A percentile compares a stretch with the other conserved stretches of the same genome.
Conservation (phyloP, 148 eudicot genomes). For the Amaranthus hypochondriacus region DNA sequence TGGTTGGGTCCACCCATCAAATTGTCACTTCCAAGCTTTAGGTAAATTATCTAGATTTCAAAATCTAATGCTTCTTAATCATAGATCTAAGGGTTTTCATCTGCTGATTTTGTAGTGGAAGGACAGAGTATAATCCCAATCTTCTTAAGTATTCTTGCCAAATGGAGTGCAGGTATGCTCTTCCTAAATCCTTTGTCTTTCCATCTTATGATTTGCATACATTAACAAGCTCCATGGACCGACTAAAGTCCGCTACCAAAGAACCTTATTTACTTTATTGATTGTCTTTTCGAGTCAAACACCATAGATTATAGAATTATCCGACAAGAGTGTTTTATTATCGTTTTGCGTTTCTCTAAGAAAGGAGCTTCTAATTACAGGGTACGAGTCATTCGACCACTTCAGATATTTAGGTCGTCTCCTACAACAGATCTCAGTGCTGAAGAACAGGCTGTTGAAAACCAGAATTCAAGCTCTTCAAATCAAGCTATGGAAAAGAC, state of each 20-base stretch:
- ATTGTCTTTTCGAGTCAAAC: too few relatives aligned
- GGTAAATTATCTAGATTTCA: conserved; percentile 34
- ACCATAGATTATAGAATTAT: too few relatives aligned
- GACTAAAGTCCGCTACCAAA: not conserved
- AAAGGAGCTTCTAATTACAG: conserved; percentile 25
- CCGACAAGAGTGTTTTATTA: not conserved
- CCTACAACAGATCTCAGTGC: conserved; percentile 15
- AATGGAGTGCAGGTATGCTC: conserved; percentile 70
- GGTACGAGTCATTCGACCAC: conserved; percentile 59
- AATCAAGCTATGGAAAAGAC: conserved; percentile 15
- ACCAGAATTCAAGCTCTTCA: conserved; percentile 14
- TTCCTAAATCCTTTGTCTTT: not conserved
- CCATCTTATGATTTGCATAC: not conserved
- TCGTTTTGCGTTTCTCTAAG: not conserved
- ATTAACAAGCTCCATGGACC: not conserved
- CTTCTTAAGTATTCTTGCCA: conserved; percentile 84
- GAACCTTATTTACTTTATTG: too few relatives aligned
- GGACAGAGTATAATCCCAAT: conserved; percentile 54
- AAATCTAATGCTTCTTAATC: not conserved
- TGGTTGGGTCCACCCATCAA: conserved; percentile 71
- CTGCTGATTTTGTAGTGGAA: conserved; percentile 51
- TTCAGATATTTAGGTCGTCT: conserved; percentile 40
- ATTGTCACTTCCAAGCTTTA: conserved; percentile 85
- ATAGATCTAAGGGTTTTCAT: conserved; percentile 1
- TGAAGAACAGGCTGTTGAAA: conserved; percentile 19